These are phyloP conservation scores for Fusarium sp. DNA, from an alignment of 2,329 filamentous ascomycete genomes.

Conservation along the genomic window DNA sequence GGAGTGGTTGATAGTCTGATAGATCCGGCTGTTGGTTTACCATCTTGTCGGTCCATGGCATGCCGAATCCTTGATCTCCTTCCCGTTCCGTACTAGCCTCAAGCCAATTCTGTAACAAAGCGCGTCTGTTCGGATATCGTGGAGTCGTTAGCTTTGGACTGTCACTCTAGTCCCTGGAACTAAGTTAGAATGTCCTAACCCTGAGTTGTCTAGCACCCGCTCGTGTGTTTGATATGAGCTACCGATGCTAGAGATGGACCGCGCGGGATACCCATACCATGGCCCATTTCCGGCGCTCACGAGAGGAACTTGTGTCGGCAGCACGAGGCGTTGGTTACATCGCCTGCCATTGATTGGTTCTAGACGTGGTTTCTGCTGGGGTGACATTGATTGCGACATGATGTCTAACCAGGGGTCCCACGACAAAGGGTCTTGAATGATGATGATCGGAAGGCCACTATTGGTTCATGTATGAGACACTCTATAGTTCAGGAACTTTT, in stretches of 20 bases:
- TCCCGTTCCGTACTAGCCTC: slow-evolving; percentile 9
- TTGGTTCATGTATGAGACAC: slow-evolving; percentile 9
- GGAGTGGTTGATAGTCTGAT: not conserved
- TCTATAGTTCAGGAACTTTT: slow-evolving; percentile 2
- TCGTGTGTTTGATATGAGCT: not conserved
- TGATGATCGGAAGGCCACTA: slow-evolving; percentile 1
- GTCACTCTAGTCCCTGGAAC: slow-evolving; percentile 1
- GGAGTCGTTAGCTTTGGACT: slow-evolving; percentile 10
- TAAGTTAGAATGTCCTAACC: not conserved
- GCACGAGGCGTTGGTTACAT: not conserved
- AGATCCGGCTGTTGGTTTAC: not conserved
- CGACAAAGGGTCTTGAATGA: slow-evolving; percentile 22
- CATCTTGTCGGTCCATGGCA: not conserved
- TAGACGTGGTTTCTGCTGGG: not conserved
- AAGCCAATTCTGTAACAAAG: not conserved
- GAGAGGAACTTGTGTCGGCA: slow-evolving; percentile 19
- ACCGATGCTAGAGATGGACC: not conserved
- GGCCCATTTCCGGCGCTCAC: not conserved
- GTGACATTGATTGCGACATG: slow-evolving; percentile 30
- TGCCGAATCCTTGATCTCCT: slow-evolving; percentile 8
- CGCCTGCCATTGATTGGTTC: not conserved
- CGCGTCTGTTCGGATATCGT: slow-evolving; percentile 2
- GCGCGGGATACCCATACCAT: slow-evolving; percentile 6
- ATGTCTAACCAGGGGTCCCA: slow-evolving; percentile 6
- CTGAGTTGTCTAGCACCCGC: not conserved